Evolutionary conservation across 768 basidiomycete genomes (phyloP), one percentile per base, ranked within the genome.

Genomic region (Mycena indigotica): DNA sequence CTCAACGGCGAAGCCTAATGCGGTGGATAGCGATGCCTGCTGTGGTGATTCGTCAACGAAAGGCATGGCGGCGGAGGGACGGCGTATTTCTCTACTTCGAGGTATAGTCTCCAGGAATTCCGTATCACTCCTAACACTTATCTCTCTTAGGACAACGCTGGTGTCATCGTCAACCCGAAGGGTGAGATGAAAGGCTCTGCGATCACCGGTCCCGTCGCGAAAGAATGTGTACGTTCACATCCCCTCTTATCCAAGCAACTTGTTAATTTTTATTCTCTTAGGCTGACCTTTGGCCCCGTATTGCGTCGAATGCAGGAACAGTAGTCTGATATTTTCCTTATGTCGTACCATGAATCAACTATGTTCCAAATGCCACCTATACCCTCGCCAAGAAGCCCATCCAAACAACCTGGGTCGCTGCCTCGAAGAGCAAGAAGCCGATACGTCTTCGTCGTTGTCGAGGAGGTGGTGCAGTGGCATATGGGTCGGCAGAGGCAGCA

Each of bases 131-230:
- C 6, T 24, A 35, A 53, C 13, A 53, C 53, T 44, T 17, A 26
- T 19, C n/a, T n/a, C n/a, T n/a, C n/a, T 21, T 24, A 89, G 89
- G 94, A 96, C 77, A 95, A 95, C 72, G 95, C 94, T 40, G 94
- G 95, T 74, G 95, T 96, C 54, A 96, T 96, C 61, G 94, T 98
- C 68, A 98, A 97, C 81, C 89, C 92, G 70, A 98, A 98, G 84
- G 96, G 96, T 69, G 97, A 99, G 81, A 99, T 99, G 97, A 99
- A 99, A 83, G 96, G 96, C 50, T 95, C 93, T 52, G 92, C 93
- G 59, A 96, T 97, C 72, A 92, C 94, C 30, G 94, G 94, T 56
- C 95, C 94, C 38, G 93, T 99, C 61, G 97, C 96, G 79, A 99
- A 98, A 86, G 96, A 98, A 93, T 98, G 97, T 72, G 92, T 94